These are phyloP conservation scores for Phytophthora megakarya DNA, from an alignment of 352 stramenopile species.

Conservation along the genomic window DNA sequence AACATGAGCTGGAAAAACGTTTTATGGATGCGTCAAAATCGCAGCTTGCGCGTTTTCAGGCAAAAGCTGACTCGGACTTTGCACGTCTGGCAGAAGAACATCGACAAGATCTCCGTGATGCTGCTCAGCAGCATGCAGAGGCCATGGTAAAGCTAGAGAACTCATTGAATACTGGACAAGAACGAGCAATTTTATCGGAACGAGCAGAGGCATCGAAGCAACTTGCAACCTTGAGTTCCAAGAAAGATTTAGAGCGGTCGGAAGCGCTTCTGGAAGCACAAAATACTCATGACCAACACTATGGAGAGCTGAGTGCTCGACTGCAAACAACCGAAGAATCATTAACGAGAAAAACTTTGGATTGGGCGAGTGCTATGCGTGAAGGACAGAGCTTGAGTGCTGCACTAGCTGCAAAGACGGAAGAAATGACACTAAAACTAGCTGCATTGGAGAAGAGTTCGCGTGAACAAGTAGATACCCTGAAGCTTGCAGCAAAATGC, in stretches of 20 bases:
- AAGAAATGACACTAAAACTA: constrained; percentile 43
- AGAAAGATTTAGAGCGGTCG: constrained; percentile 50
- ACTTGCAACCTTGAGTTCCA: constrained; percentile 27
- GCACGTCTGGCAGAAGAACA: constrained; percentile 21
- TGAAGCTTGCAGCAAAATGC: constrained; percentile 60
- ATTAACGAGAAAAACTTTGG: constrained; percentile 37
- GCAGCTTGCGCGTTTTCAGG: constrained; percentile 19
- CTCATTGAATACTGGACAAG: constrained; percentile 27
- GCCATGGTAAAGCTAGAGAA: constrained; percentile 35
- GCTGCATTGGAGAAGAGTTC: constrained; percentile 39
- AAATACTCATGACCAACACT: constrained; percentile 32
- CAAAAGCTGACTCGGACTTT: constrained; percentile 32
- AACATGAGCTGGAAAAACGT: constrained; percentile 22
- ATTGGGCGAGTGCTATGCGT: constrained; percentile 34
- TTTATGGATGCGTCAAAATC: constrained; percentile 24
- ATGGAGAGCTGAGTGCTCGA: constrained; percentile 28
- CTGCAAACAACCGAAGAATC: constrained; percentile 30
- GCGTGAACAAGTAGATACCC: constrained; percentile 54
- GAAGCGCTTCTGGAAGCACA: constrained; percentile 37
- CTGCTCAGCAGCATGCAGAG: constrained; percentile 26
- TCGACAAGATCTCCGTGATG: constrained; percentile 27
- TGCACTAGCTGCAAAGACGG: constrained; percentile 40
- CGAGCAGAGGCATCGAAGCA: constrained; percentile 43
- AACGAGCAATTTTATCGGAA: constrained; percentile 39
- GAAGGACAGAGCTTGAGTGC: constrained; percentile 36